Base-by-base conservation (phyloP, 805 yeast genomes). In the Candida sphagnicola region DNA sequence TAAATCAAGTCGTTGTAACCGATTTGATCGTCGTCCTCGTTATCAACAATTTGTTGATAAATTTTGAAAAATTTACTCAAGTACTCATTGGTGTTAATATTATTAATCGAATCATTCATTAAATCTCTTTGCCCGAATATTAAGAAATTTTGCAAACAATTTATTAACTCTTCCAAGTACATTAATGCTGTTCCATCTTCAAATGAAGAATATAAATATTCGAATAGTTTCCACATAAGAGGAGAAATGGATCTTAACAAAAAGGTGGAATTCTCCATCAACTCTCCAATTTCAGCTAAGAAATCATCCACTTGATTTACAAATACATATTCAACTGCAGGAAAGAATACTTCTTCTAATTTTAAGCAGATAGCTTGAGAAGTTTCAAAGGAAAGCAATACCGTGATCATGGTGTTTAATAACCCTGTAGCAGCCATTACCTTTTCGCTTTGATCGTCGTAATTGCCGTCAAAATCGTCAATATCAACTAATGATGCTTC, bases 361-460 rank as follows among this genome's bases (percentile, higher is more conserved):
- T 70, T 72, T 17, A 59, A 62, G 12, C 87, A 81, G 35, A 84
- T 72, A 30, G 79, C 85, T 6, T 69, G 68, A 1, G 96, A 82
- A 54, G 82, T 84, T 58, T 93, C 95, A 64, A 90, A 79, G 4
- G 95, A 81, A 35, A 86, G 62, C 29, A 91, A 62, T 38, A 91
- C 82, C 0, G 96, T 87, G 23, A 84, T 77, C 64, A 90, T 75
- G 2, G 96, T 90, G 48, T 82, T 82, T 46, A 91, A 59, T 24
- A 89, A 74, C 11, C 96, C 95, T 15, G 81, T 63, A 0, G 90
- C 95, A 15, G 95, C 88, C 74, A 80, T 77, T 31, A 82, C 79
- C 59, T 88, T 89, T 43, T 85, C 95, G 11, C 77, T 73, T 35
- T 56, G 54, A 30, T 58, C 66, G 16, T 60, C 59, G 34, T 33